Percentiles rank a stretch among this genome's conserved stretches.
These are phyloP conservation scores for Silybum marianum DNA, from an alignment of 129 eudicot genomes.

Conservation along the genomic window DNA sequence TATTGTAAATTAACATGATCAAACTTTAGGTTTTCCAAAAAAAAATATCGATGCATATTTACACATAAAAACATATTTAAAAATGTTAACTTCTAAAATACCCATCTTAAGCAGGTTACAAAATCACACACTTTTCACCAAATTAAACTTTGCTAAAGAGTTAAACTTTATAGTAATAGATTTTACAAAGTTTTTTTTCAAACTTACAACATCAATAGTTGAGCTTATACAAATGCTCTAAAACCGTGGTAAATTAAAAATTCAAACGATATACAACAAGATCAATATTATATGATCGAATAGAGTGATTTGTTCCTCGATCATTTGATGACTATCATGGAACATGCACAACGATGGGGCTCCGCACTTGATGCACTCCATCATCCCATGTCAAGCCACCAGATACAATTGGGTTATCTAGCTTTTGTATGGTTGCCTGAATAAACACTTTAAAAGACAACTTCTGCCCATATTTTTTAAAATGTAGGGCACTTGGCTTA, in stretches of 20 bases:
- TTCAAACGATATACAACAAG: neutral
- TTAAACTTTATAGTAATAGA: too few relatives aligned
- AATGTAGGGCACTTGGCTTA: slow-evolving; percentile 20
- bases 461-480: slow-evolving; percentile 18
- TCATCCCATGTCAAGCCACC: slow-evolving; percentile 27
- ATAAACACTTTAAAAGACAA: slow-evolving; percentile 20
- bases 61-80: too few relatives aligned
- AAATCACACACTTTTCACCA: too few relatives aligned
- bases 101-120: neutral
- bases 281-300: neutral
- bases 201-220: neutral
- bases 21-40: too few relatives aligned
- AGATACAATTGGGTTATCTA: slow-evolving; percentile 19
- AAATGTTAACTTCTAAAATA: too few relatives aligned
- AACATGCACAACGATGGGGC: slow-evolving; percentile 35
- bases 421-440: neutral
- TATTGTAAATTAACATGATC: too few relatives aligned
- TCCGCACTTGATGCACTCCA: slow-evolving; percentile 34
- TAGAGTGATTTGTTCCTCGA: neutral
- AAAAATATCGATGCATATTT: too few relatives aligned
- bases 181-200: neutral
- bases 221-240: neutral
- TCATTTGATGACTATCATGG: slow-evolving; percentile 10
- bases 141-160: neutral
- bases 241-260: neutral